These are phyloP conservation scores for Hypoxylon fuscum DNA, from an alignment of 495 filamentous ascomycete genomes.

Conservation along the genomic window DNA sequence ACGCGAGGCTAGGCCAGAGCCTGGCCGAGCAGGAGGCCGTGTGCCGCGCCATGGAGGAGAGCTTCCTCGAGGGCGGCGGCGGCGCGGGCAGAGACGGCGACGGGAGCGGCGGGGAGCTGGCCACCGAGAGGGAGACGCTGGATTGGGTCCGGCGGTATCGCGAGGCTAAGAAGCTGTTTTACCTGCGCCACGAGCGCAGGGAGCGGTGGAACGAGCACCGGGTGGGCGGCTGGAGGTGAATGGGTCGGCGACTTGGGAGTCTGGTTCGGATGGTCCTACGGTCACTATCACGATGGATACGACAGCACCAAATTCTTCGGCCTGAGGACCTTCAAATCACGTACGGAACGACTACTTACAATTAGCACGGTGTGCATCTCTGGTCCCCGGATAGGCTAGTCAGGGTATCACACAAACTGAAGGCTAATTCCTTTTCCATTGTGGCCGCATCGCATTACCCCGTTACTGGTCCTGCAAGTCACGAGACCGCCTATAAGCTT, in stretches of 20 bases:
- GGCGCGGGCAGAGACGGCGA: slow-evolving; percentile 49
- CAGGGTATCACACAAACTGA: too few relatives aligned
- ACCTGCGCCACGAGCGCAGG: slow-evolving; percentile 80
- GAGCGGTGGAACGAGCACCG: slow-evolving; percentile 94
- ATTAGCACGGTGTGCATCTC: too few relatives aligned
- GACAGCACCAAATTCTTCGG: too few relatives aligned
- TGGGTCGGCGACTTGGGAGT: background rate
- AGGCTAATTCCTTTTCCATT: too few relatives aligned
- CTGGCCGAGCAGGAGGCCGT: slow-evolving; percentile 86
- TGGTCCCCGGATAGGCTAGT: too few relatives aligned
- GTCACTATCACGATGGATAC: too few relatives aligned
- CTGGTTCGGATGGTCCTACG: too few relatives aligned
- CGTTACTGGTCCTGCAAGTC: too few relatives aligned
- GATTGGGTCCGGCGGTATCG: slow-evolving; percentile 86
- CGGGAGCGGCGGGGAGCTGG: slow-evolving; percentile 46
- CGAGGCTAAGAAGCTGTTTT: slow-evolving; percentile 77
- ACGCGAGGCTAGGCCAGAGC: slow-evolving; percentile 76
- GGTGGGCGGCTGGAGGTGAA: slow-evolving; percentile 89
- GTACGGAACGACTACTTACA: too few relatives aligned
- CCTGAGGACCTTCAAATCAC: too few relatives aligned
- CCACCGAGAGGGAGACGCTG: slow-evolving; percentile 77
- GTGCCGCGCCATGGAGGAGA: slow-evolving; percentile 85
- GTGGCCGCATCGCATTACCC: too few relatives aligned
- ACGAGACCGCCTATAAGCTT: too few relatives aligned
- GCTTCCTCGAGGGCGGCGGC: slow-evolving; percentile 74